Evolutionary conservation across 129 eudicot genomes (phyloP), one percentile per base, ranked within the genome.

Genomic region (Flaveria robusta): DNA sequence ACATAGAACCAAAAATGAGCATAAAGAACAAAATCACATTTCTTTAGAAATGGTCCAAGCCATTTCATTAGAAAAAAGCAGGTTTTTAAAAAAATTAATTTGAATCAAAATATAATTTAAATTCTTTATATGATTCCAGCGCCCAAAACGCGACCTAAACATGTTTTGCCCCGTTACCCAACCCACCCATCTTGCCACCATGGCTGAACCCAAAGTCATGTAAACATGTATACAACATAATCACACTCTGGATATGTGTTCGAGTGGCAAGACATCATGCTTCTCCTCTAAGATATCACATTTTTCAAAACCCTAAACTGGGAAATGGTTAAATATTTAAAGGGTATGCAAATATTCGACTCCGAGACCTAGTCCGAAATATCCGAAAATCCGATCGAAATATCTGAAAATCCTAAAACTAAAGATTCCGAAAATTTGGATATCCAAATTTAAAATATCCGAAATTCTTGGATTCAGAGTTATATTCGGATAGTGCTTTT

Each of bases 181-280:
- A 18, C 24, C 19, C 18, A n/a, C 19, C 23, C 10, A 52, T 52
- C 59, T 52, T 7, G 12, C 74, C 22, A 69, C 34, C 41, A 12
- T 26, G 62, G 29, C 10, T 71, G 64, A 71, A 34, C 47, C 16
- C 63, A 1, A 31, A 71, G 65, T 71, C 12, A 31, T 34, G 27
- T 51, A 52, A 29, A 55, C 50, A 55, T 34, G 65, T 11, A 51
- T 71, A 65, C 64, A 51, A 19, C 64, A 10, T 51, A 29, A 52
- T 13, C 37, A 5, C 3, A 49, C 55, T 3, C 6, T 0, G 55
- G 16, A 49, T 13, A 49, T 49, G 55, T 49, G 55, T 49, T 49
- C 5, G 65, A 54, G 49, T 29, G 31, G 27, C 34, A 50, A 12
- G 20, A 51, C 3, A 9, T n/a, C 24, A 11, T 51, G 50, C 26